These are phyloP conservation scores for Fraxinus pennsylvanica DNA, from an alignment of 257 asterid genomes.

Conservation along the genomic window DNA sequence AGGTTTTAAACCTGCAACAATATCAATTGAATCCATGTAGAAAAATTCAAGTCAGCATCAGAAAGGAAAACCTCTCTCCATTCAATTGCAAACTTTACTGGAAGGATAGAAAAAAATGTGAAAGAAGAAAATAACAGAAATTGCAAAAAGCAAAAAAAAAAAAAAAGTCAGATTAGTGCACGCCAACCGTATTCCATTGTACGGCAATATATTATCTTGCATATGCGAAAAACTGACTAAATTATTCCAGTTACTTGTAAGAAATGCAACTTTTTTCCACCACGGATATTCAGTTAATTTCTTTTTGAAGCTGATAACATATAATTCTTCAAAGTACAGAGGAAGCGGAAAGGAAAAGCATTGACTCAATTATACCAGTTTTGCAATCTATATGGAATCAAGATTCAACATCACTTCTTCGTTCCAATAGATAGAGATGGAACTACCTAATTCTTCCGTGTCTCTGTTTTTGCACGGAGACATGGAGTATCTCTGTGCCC, in stretches of 20 bases:
- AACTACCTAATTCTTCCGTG: too few species aligned
- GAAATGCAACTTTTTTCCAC: background rate
- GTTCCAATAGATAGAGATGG: too few species aligned
- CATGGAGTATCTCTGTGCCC: too few species aligned
- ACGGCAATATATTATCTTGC: conserved; percentile 1
- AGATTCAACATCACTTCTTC: too few species aligned
- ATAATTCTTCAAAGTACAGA: background rate
- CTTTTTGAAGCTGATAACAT: background rate
- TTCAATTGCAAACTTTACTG: conserved; percentile 10
- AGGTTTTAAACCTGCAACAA: conserved; percentile 77
- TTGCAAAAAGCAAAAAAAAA: background rate
- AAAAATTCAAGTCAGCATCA: background rate
- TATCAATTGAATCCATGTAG: conserved; percentile 19
- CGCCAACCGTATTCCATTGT: background rate
- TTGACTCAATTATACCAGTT: too few species aligned
- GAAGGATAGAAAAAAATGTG: background rate
- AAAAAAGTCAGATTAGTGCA: background rate
- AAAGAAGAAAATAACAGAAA: background rate
- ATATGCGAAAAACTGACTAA: background rate
- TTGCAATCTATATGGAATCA: too few species aligned
- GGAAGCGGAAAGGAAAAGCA: too few species aligned
- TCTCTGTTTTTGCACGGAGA: too few species aligned
- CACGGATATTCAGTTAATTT: background rate
- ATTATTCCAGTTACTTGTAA: background rate
- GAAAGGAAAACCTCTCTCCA: background rate